Base-by-base conservation (phyloP, 768 basidiomycete genomes). In the Gloeophyllum trabeum region DNA sequence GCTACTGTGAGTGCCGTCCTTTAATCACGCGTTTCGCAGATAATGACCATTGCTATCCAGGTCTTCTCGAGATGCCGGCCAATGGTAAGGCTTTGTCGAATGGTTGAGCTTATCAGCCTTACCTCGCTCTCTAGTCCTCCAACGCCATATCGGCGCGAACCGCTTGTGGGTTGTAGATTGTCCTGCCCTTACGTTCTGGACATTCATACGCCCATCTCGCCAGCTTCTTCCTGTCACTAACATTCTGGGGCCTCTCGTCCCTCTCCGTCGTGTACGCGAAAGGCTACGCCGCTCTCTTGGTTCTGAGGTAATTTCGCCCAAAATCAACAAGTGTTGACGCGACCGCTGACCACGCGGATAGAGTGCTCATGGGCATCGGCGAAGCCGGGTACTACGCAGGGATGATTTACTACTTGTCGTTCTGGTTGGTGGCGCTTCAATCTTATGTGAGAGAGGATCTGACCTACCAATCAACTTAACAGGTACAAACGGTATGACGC, bases 321-420 rank as follows among this genome's bases (percentile, higher is more conserved):
- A n/a, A n/a, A n/a, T 23, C 19, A 21, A 6, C 22, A 14, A 5
- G 30, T 4, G 2, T 21, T 21, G 6, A 24, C 3, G 10, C 1
- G 26, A 18, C 20, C 7, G 13, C 34, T 18, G 13, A 20, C 10
- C 20, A n/a, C 21, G 7, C 4, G 24, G n/a, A 4, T 46, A 73
- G 75, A n/a, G 69, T 77, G 2, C 53, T 76, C 3, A 58, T 76
- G 49, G 75, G 75, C 5, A 75, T 76, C n/a, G 75, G 75, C 7
- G 75, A 76, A 49, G 73, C 73, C 1, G 75, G 75, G 1, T 76
- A 69, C 45, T 76, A 76, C 44, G 73, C 73, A 1, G 75, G 74
- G 5, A 71, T 75, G 69, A 75, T 76, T 4, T 76, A 76, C 45
- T 76, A 76, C 48, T 54, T 75, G 21, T 75, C 74, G 0, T 76